Evolutionary conservation across 2,329 filamentous ascomycete genomes (phyloP), one percentile per base, ranked within the genome.

Genomic region (Niveomyces coronatus): DNA sequence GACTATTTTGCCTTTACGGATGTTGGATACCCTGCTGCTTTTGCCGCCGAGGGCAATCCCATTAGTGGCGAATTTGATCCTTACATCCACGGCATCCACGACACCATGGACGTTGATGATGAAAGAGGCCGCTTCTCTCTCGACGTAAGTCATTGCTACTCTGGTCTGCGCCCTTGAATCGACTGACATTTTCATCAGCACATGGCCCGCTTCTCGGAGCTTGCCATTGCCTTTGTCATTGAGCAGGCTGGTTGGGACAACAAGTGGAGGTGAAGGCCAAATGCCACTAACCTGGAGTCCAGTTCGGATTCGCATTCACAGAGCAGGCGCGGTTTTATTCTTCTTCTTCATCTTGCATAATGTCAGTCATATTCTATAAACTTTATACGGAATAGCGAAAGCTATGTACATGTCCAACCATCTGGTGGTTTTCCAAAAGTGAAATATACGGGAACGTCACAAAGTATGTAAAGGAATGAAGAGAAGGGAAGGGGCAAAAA

Each of bases 1-100:
- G 61, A 64, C 35, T 63, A 63, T 47, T 61, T 62, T 60, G 60
- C 58, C 1, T 63, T 52, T 40, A 61, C 60, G 1, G 47, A 57
- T 46, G 45, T 56, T n/a, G 56, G 55, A n/a, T 64, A 55, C 43
- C 61, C 60, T 3, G 50, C 60, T 1, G 49, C 59, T 1, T 63
- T 63, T 37, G 61, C 60, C 2, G 51, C 53, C 0, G 60, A 63
- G 44, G 60, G 61, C 8, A 53, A 63, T 43, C 61, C 58, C 2
- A 45, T 54, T 2, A 48, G 50, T 0, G 58, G 58, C 28, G 56
- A 60, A 10, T 55, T 49, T n/a, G 57, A 63, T 31, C 60, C 60
- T 2, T 64, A 63, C 27, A 45, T 63, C 1, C 60, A 63, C 42
- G 49, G 47, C 0, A 44, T 46, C 14, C 55, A 52, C n/a, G 60